These are phyloP conservation scores for Septoria linicola DNA, from an alignment of 2,329 filamentous ascomycete species.

Conservation along the genomic window DNA sequence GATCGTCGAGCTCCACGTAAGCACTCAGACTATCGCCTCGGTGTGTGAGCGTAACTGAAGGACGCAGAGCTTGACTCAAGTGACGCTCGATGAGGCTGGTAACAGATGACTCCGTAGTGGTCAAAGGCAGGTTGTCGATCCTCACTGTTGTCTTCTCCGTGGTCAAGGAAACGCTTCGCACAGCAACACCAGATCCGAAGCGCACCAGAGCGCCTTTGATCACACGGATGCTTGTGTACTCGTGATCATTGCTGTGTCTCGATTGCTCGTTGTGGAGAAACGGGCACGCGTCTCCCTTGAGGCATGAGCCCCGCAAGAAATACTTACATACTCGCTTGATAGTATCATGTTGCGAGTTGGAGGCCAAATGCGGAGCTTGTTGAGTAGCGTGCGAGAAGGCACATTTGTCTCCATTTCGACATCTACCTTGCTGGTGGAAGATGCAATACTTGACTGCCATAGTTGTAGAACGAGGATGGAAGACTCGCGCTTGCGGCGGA, in stretches of 20 bases:
- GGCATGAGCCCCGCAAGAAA: background rate
- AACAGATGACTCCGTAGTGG: background rate
- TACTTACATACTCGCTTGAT: background rate
- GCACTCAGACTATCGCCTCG: background rate
- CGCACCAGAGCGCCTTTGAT: constrained; percentile 2
- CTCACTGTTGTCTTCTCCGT: background rate
- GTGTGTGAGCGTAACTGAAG: background rate
- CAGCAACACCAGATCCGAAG: background rate
- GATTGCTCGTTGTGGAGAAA: background rate
- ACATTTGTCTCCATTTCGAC: background rate
- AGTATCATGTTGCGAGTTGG: background rate
- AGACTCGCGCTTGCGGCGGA: too few relatives aligned
- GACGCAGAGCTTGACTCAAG: background rate
- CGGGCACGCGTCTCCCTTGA: background rate
- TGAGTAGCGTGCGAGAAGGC: background rate
- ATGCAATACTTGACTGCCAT: background rate
- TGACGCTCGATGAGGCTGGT: background rate
- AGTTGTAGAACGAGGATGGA: too few relatives aligned
- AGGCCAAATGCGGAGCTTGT: background rate
- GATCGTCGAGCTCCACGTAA: background rate
- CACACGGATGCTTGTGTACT: background rate
- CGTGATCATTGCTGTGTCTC: background rate
- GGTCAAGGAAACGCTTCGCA: background rate
- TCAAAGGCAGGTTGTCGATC: background rate
- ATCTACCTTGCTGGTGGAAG: background rate